A percentile compares a stretch with the other conserved stretches of the same genome.
Evolutionary conservation across 192 early-diverging fungal genomes (phyloP).

Genomic region (Irineochytrium annulatum): DNA sequence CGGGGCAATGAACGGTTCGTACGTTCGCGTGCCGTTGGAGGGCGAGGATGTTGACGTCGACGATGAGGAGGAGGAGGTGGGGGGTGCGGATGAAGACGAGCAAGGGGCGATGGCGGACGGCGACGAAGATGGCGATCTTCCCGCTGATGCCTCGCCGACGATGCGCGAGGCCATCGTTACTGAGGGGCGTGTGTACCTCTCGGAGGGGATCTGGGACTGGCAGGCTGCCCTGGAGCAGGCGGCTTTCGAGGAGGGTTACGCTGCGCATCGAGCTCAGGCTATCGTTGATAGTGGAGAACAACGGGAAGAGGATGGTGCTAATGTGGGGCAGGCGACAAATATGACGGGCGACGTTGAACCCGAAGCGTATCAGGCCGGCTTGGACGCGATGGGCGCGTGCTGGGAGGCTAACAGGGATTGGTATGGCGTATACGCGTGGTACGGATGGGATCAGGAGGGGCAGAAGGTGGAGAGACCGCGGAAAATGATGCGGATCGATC

Average conservation of each 20-base stretch:
- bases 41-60: constrained; percentile 1
- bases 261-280: neutral
- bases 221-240: neutral
- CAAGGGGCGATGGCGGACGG: neutral
- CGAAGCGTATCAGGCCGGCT: neutral
- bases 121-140: neutral
- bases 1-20: too few relatives aligned
- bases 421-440: constrained; percentile 17
- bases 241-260: neutral
- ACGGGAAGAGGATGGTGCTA: neutral
- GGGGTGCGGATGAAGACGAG: neutral
- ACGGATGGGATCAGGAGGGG: constrained; percentile 14
- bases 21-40: too few relatives aligned
- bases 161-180: neutral
- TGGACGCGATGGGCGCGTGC: constrained; percentile 5
- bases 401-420: constrained; percentile 17
- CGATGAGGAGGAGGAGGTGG: constrained; percentile 2
- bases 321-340: neutral
- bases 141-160: neutral
- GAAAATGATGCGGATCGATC: neutral
- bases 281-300: neutral
- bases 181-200: neutral
- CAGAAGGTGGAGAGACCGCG: neutral
- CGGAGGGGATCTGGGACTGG: constrained; percentile 4
- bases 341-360: neutral